phyloP scores from a whole-genome alignment of 2,329 filamentous ascomycete species.

The Fusarium sp. region DNA sequence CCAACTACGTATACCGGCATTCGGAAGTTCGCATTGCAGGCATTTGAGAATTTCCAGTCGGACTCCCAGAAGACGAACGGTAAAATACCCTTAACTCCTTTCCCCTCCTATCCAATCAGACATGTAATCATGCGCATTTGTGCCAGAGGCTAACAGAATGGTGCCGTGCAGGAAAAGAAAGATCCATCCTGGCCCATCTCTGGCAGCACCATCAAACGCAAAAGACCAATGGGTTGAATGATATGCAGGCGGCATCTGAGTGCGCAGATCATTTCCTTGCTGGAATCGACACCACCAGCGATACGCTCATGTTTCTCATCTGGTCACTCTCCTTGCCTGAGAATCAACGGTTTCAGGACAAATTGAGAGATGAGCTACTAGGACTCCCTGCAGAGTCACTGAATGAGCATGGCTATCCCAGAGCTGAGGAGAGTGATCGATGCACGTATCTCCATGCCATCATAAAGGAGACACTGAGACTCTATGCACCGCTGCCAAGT shows the following conservation, averaged over 20 bases:
- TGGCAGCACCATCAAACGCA: constrained; percentile 48
- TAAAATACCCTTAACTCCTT: neutral
- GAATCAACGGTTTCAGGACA: constrained; percentile 56
- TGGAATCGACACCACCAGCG: constrained; percentile 65
- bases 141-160: neutral
- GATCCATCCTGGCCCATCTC: constrained; percentile 53
- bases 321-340: constrained; percentile 61
- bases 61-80: neutral
- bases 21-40: constrained; percentile 17
- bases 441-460: constrained; percentile 60
- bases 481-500: constrained; percentile 64
- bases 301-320: constrained; percentile 63
- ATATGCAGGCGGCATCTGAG: constrained; percentile 64
- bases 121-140: neutral
- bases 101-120: neutral
- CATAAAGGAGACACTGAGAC: constrained; percentile 62
- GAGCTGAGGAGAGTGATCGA: constrained; percentile 51
- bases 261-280: constrained; percentile 65
- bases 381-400: neutral
- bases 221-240: constrained; percentile 47
- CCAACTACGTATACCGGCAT: constrained; percentile 35
- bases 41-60: constrained; percentile 20
- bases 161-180: neutral
- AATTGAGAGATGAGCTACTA: constrained; percentile 56
- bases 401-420: constrained; percentile 45